phyloP scores from a whole-genome alignment of 257 asterid species.

The Solanum piurae region DNA sequence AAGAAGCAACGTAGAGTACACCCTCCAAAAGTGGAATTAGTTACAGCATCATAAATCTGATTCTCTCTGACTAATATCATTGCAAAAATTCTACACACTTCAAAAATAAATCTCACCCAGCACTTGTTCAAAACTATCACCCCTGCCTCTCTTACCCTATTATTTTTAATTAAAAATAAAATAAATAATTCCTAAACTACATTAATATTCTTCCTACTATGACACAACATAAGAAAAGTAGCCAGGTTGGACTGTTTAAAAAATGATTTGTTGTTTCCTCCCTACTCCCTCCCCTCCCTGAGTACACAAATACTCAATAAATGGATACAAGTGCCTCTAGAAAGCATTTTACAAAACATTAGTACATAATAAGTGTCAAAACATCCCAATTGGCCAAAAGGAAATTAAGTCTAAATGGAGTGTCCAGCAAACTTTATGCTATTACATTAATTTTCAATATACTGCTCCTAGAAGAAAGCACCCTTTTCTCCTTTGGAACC shows the following conservation, averaged over 20 bases:
- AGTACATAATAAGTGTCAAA: background rate
- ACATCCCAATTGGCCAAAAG: background rate
- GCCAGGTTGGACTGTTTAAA: background rate
- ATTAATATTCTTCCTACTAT: background rate
- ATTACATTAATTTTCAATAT: background rate
- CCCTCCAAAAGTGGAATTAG: background rate
- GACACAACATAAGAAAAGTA: background rate
- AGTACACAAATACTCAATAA: background rate
- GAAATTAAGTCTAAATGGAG: background rate
- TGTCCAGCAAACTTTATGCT: background rate
- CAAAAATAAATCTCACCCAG: background rate
- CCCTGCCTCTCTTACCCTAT: background rate
- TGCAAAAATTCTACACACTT: background rate
- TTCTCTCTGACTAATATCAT: background rate
- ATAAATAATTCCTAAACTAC: background rate
- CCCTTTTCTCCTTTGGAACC: background rate
- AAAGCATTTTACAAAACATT: background rate
- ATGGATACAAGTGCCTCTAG: background rate
- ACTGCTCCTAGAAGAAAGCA: background rate
- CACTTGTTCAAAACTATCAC: background rate
- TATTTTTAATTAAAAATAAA: too few relatives aligned
- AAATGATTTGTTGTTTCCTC: background rate
- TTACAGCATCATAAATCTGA: background rate
- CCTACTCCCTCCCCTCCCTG: background rate
- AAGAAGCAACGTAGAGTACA: background rate